Percentiles rank a stretch among this genome's conserved stretches.
phyloP scores from a whole-genome alignment of 2,329 filamentous ascomycete genomes.

The Helminthosporium solani region DNA sequence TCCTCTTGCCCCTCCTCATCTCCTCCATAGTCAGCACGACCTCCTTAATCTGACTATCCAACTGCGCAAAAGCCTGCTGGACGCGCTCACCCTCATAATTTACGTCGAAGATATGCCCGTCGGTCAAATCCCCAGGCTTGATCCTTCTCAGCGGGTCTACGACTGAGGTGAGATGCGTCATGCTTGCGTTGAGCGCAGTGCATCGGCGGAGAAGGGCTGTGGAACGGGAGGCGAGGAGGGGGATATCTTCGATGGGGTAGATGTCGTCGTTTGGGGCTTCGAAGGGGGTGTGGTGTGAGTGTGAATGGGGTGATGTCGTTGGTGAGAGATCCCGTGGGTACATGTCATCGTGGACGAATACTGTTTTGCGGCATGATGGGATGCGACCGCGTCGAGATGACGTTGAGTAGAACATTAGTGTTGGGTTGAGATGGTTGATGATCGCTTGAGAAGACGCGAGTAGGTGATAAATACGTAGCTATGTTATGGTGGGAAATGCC shows the following conservation, averaged over 20 bases:
- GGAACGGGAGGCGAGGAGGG: not conserved
- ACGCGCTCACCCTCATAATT: not conserved
- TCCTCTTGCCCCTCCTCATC: not conserved
- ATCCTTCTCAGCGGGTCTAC: not conserved
- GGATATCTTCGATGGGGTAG: not conserved
- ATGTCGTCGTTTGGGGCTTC: not conserved
- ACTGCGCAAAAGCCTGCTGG: not conserved
- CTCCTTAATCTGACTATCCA: not conserved
- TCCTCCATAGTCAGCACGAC: not conserved
- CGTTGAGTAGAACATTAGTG: not conserved
- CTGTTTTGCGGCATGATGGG: not conserved
- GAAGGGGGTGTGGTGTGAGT: not conserved
- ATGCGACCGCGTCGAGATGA: not conserved
- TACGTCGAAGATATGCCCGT: not conserved
- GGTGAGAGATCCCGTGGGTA: not conserved
- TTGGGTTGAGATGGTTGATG: not conserved
- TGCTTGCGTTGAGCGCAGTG: not conserved
- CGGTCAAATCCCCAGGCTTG: not conserved
- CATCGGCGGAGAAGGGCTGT: not conserved
- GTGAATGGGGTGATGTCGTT: not conserved
- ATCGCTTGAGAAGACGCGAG: too few relatives aligned
- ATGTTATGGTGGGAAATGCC: too few relatives aligned
- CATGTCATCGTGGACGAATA: not conserved
- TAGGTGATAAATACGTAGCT: too few relatives aligned
- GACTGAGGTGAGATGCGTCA: not conserved